Evolutionary conservation across 805 yeast species (phyloP).

Genomic region (Spathaspora boniae): DNA sequence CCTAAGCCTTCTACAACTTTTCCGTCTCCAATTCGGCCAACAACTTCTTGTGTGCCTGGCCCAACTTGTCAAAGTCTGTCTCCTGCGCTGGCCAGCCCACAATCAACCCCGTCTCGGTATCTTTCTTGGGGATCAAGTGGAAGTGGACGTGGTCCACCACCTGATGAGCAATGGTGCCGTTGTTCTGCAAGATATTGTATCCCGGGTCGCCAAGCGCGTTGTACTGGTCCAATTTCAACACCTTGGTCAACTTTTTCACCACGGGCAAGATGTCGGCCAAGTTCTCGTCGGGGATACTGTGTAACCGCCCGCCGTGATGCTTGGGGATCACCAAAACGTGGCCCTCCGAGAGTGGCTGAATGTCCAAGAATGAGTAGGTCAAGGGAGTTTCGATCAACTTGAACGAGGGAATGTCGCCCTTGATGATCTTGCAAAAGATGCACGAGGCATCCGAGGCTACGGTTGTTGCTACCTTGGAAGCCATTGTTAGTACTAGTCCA

Average conservation of each 20-base stretch:
- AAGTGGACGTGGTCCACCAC: constrained; percentile 94
- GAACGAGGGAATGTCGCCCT: constrained; percentile 93
- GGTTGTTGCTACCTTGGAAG: too few relatives aligned
- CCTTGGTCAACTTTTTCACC: constrained; percentile 79
- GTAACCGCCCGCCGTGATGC: constrained; percentile 88
- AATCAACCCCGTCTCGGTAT: constrained; percentile 66
- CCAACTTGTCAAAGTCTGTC: constrained; percentile 72
- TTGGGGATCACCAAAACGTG: constrained; percentile 91
- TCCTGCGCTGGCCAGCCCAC: constrained; percentile 95
- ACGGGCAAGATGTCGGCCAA: constrained; percentile 83
- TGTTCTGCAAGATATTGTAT: constrained; percentile 88
- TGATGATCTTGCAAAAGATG: constrained; percentile 90
- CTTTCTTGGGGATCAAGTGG: constrained; percentile 90
- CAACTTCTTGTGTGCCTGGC: constrained; percentile 61
- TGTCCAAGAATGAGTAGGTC: constrained; percentile 83
- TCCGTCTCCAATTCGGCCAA: constrained; percentile 10
- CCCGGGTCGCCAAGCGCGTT: constrained; percentile 61
- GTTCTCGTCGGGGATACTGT: constrained; percentile 89
- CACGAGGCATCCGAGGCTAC: constrained; percentile 56
- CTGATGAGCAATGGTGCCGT: constrained; percentile 94
- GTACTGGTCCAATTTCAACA: constrained; percentile 60
- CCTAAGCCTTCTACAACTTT: constrained; percentile 8
- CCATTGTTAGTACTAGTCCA: too few relatives aligned
- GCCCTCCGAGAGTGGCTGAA: constrained; percentile 87
- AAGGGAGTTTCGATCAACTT: constrained; percentile 84